These are phyloP conservation scores for Paraconiothyrium sp. DNA, from an alignment of 2,329 filamentous ascomycete species.

Conservation along the genomic window DNA sequence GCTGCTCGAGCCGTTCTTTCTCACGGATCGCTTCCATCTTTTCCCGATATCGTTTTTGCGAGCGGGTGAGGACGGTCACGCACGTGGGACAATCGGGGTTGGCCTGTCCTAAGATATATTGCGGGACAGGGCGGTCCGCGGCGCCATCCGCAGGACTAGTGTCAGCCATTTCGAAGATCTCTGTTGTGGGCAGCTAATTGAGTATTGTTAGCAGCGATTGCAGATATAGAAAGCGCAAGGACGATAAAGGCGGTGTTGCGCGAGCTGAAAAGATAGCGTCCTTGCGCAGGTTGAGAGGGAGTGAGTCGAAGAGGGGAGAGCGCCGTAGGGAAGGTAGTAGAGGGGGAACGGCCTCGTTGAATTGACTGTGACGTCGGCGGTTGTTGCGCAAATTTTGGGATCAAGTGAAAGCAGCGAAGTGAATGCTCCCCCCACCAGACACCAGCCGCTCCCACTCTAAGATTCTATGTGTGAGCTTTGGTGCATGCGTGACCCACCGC, in stretches of 20 bases:
- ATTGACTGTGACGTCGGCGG: background rate
- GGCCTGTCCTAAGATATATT: background rate
- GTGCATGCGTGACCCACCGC: background rate
- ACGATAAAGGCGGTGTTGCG: background rate
- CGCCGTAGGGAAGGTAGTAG: background rate
- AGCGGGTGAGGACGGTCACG: background rate
- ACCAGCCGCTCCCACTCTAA: background rate
- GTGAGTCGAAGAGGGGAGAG: background rate
- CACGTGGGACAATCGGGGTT: background rate
- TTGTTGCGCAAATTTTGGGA: background rate
- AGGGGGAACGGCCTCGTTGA: background rate
- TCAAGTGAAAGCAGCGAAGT: background rate
- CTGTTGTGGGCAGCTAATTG: background rate
- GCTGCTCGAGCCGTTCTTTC: background rate
- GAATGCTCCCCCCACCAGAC: background rate
- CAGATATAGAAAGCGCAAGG: background rate
- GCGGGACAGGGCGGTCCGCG: background rate
- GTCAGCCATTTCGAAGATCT: background rate
- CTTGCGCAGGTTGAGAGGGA: background rate
- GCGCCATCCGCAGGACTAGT: background rate
- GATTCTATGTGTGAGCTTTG: background rate
- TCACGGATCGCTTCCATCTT: background rate
- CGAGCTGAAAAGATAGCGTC: background rate
- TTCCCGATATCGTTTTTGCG: background rate
- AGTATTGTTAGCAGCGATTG: background rate